Evolutionary conservation across 2,329 filamentous ascomycete genomes (phyloP).

Genomic region (Salinomyces thailandicus): DNA sequence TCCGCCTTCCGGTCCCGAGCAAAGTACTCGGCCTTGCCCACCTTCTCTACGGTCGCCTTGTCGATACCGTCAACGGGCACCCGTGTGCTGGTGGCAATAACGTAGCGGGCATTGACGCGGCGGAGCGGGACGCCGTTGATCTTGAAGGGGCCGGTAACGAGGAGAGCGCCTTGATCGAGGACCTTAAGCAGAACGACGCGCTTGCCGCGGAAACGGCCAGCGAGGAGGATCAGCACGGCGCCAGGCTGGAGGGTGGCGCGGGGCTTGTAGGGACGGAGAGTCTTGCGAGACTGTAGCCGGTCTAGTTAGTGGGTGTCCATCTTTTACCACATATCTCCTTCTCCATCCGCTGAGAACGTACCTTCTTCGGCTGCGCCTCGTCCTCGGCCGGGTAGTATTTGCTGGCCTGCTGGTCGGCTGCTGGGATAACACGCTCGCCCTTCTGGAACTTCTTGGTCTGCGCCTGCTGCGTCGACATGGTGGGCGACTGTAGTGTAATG

Average conservation of each 20-base stretch:
- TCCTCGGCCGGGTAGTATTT: constrained; percentile 99
- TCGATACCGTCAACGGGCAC: constrained; percentile 80
- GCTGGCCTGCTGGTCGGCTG: constrained; percentile 81
- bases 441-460: constrained; percentile 94
- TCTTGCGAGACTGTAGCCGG: constrained; percentile 72
- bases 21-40: constrained; percentile 79
- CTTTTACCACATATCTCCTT: not conserved
- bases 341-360: constrained; percentile 43
- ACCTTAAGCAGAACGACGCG: constrained; percentile 97
- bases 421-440: constrained; percentile 84
- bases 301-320: constrained; percentile 3
- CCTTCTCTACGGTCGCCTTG: constrained; percentile 61
- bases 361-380: constrained; percentile 81
- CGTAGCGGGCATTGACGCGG: constrained; percentile 84
- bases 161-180: constrained; percentile 93
- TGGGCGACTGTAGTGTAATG: constrained; percentile 13
- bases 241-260: constrained; percentile 86
- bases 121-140: constrained; percentile 98
- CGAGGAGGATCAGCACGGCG: constrained; percentile 95
- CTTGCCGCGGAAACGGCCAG: constrained; percentile 99
- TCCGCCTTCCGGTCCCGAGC: constrained; percentile 87
- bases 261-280: constrained; percentile 75
- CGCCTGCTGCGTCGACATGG: constrained; percentile 21
- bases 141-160: constrained; percentile 99
- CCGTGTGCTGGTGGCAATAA: constrained; percentile 81